phyloP scores from a whole-genome alignment of 1,139 yeast genomes.

The Candida glucosophila region DNA sequence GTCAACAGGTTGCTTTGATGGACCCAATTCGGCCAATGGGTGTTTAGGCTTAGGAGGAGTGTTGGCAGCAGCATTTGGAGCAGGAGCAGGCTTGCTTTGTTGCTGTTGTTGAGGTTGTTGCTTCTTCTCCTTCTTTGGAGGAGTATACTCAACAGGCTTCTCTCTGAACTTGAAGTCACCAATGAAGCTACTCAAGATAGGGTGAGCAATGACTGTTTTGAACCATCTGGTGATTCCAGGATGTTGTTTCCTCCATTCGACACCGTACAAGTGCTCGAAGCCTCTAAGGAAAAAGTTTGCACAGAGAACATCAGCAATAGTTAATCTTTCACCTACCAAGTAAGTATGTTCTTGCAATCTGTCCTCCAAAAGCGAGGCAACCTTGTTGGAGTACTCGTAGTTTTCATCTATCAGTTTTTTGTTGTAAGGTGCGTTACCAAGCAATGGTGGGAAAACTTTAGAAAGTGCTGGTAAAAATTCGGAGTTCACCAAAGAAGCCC shows the following conservation, averaged over 20 bases:
- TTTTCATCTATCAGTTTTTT: slow-evolving; percentile 66
- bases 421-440: slow-evolving; percentile 51
- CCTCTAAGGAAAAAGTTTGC: slow-evolving; percentile 57
- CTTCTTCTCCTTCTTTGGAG: slow-evolving; percentile 79
- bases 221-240: slow-evolving; percentile 84
- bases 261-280: slow-evolving; percentile 61
- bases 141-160: slow-evolving; percentile 58
- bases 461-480: slow-evolving; percentile 47
- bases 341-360: slow-evolving; percentile 72
- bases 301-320: slow-evolving; percentile 74
- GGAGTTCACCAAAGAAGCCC: slow-evolving; percentile 75
- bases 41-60: slow-evolving; percentile 72
- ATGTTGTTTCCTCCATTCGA: slow-evolving; percentile 66
- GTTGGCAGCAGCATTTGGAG: slow-evolving; percentile 29
- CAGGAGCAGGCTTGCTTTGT: slow-evolving; percentile 21
- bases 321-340: slow-evolving; percentile 84
- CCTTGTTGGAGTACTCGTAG: slow-evolving; percentile 25
- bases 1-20: slow-evolving; percentile 65
- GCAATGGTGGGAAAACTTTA: slow-evolving; percentile 23
- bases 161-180: slow-evolving; percentile 50
- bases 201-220: slow-evolving; percentile 57
- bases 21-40: slow-evolving; percentile 82
- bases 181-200: slow-evolving; percentile 36
- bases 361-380: slow-evolving; percentile 44
- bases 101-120: slow-evolving; percentile 15